Evolutionary conservation across 805 yeast genomes (phyloP).

Genomic region (Yarrowia hollandica): DNA sequence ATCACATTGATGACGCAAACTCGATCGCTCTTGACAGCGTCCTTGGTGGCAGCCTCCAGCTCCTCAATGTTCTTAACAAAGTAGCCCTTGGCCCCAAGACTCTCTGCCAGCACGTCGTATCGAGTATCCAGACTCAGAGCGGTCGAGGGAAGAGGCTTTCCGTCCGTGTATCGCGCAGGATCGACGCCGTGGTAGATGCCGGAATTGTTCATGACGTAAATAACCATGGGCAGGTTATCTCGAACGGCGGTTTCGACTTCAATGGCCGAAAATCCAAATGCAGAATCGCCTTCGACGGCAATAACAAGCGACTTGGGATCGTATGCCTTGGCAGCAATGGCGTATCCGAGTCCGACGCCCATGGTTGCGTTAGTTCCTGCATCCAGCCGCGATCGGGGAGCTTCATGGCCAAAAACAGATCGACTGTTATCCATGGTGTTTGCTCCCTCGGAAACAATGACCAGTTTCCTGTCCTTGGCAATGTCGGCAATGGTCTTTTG

Average conservation of each 20-base stretch:
- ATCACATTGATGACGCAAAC: conserved; percentile 59
- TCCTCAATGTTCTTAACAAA: conserved; percentile 48
- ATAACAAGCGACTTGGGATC: conserved; percentile 50
- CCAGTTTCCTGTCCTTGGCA: conserved; percentile 39
- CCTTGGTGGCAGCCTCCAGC: conserved; percentile 41
- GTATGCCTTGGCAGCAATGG: conserved; percentile 58
- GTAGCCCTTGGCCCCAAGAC: conserved; percentile 60
- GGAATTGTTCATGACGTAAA: conserved; percentile 69
- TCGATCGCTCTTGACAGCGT: conserved; percentile 43
- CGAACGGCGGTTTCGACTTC: conserved; percentile 72
- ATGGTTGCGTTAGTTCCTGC: conserved; percentile 78
- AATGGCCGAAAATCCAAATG: conserved; percentile 72
- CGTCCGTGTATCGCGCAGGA: conserved; percentile 37
- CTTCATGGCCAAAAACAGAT: conserved; percentile 54
- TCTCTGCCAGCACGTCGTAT: conserved; percentile 56
- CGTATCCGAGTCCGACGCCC: conserved; percentile 75
- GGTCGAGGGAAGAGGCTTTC: conserved; percentile 53
- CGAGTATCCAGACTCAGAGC: conserved; percentile 57
- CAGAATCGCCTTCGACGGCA: conserved; percentile 73
- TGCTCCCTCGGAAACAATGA: conserved; percentile 69
- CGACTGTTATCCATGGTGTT: conserved; percentile 74
- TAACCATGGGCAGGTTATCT: conserved; percentile 52
- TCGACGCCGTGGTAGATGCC: conserved; percentile 70
- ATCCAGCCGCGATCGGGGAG: conserved; percentile 59
- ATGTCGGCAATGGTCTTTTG: conserved; percentile 44